phyloP scores from a whole-genome alignment of 208 protist species.

The Naegleria lovaniensis region DNA sequence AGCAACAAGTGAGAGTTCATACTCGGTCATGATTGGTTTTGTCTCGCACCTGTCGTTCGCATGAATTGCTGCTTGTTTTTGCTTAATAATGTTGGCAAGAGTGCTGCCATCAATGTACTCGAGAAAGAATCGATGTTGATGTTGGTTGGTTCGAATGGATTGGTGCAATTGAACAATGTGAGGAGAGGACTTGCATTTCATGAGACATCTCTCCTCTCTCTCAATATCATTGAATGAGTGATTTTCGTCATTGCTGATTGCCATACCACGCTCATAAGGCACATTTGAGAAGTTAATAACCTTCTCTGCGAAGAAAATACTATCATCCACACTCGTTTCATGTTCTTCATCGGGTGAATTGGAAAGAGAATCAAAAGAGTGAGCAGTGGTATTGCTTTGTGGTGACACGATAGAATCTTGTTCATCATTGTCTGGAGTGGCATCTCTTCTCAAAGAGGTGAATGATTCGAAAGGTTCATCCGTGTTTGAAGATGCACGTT shows the following conservation, averaged over 20 bases:
- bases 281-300: neutral
- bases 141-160: neutral
- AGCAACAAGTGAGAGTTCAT: neutral
- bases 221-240: neutral
- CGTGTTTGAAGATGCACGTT: no score
- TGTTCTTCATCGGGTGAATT: neutral
- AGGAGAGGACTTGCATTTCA: neutral
- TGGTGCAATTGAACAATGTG: neutral
- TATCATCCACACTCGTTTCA: neutral
- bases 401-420: no score
- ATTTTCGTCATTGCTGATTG: neutral
- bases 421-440: no score
- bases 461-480: no score
- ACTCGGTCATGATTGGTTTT: neutral
- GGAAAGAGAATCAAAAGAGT: neutral
- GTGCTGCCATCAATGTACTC: neutral
- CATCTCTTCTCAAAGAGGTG: no score
- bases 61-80: neutral
- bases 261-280: no score
- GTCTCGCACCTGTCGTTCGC: no score
- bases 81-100: neutral
- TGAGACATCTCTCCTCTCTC: neutral
- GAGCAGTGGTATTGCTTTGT: no score
- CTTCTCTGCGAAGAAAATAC: neutral
- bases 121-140: neutral